These are phyloP conservation scores for Yarrowia divulgata DNA, from an alignment of 805 yeast species.

Conservation along the genomic window DNA sequence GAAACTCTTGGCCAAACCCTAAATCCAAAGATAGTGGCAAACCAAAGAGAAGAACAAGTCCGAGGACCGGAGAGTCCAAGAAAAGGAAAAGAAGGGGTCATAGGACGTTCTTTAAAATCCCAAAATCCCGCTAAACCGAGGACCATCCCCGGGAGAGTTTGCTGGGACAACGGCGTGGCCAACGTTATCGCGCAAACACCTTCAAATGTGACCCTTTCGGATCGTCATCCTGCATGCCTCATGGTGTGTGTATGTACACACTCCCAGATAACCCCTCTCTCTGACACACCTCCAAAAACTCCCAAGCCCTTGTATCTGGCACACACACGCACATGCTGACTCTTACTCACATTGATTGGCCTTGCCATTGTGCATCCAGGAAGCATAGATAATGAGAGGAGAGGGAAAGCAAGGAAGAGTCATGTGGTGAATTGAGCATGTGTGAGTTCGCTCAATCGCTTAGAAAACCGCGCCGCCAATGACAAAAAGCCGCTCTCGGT, in stretches of 20 bases:
- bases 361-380: background rate
- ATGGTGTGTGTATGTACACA: background rate
- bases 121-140: background rate
- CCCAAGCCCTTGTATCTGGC: no score
- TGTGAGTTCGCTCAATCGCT: background rate
- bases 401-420: background rate
- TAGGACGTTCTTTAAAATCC: slow-evolving; percentile 3
- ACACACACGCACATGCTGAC: background rate
- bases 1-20: slow-evolving; percentile 17
- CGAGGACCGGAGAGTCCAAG: background rate
- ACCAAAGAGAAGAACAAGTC: background rate
- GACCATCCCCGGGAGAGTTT: background rate
- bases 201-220: background rate
- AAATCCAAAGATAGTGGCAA: slow-evolving; percentile 21
- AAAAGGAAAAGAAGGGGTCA: slow-evolving; percentile 14
- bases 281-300: background rate
- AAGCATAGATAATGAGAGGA: background rate
- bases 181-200: background rate
- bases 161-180: background rate
- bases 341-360: background rate
- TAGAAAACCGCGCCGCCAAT: slow-evolving; percentile 74
- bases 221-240: background rate
- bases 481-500: slow-evolving; percentile 74
- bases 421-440: background rate
- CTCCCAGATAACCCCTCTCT: background rate